A percentile compares a stretch with the other conserved stretches of the same genome.
Conservation (phyloP, 169 alveolate species). For the Eimeria acervulina region DNA sequence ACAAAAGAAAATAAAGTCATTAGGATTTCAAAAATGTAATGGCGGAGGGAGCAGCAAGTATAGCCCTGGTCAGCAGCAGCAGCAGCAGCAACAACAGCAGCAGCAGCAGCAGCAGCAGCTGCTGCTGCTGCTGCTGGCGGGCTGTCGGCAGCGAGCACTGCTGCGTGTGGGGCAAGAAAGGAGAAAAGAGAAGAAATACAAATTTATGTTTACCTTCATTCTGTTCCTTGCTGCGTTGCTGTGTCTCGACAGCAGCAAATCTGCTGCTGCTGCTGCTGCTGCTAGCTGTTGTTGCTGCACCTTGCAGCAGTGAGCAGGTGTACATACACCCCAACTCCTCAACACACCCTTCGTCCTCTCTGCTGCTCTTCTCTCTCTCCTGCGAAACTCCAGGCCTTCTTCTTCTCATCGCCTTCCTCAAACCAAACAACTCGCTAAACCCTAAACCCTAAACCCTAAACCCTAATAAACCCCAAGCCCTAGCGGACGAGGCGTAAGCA, state of each 20-base stretch:
- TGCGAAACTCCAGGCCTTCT: too few relatives aligned
- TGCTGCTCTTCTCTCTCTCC: not conserved
- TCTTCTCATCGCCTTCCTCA: not conserved
- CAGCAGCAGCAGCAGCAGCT: conserved; percentile 48
- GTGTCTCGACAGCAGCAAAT: not conserved
- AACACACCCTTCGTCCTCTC: not conserved
- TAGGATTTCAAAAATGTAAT: not conserved
- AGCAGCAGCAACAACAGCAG: conserved; percentile 42
- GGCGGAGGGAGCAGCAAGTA: not conserved
- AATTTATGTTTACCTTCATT: not conserved
- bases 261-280: not conserved
- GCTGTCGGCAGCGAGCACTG: conserved; percentile 46
- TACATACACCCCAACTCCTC: not conserved
- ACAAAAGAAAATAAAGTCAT: not conserved
- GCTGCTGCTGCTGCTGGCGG: conserved; percentile 15
- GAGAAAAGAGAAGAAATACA: not conserved
- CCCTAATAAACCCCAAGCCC: conserved; percentile 28
- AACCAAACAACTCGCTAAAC: not conserved
- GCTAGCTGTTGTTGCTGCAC: conserved; percentile 39
- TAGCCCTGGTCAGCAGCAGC: conserved; percentile 34
- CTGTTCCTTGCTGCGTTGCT: not conserved
- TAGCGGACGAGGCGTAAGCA: not conserved
- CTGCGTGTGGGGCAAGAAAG: conserved; percentile 28
- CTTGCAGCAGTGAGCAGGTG: conserved; percentile 50
- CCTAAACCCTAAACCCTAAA: conserved; percentile 53